Evolutionary conservation across 2,329 filamentous ascomycete genomes (phyloP).

Genomic region (Botryotinia globosa): DNA sequence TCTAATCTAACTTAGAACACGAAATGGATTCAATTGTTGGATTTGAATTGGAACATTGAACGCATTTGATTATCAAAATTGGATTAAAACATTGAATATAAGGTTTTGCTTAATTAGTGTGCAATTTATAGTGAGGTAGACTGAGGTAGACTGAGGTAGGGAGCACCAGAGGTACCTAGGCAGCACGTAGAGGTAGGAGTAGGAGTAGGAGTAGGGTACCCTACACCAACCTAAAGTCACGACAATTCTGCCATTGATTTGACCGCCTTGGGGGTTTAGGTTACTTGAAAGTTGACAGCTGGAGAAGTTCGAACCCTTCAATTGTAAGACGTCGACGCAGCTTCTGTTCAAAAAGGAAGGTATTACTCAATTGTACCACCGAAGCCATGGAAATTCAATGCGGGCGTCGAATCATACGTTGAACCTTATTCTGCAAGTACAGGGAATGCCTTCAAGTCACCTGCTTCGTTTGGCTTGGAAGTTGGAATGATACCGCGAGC

Average conservation of each 20-base stretch:
- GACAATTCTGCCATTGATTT: neutral
- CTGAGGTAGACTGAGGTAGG: neutral
- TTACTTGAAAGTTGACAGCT: no score
- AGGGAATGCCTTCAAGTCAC: neutral
- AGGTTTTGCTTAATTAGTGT: neutral
- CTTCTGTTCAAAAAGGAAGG: neutral
- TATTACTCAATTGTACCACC: neutral
- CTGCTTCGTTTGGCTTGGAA: neutral
- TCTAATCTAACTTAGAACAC: neutral
- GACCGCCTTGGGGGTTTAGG: neutral
- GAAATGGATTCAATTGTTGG: neutral
- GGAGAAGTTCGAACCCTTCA: no score
- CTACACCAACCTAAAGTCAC: neutral
- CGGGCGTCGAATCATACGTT: neutral
- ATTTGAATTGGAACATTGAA: neutral
- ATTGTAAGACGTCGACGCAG: neutral
- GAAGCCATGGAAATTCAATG: neutral
- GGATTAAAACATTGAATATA: slow-evolving; percentile 1
- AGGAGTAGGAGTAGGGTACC: neutral
- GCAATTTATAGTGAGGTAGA: neutral
- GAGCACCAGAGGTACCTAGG: no score
- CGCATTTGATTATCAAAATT: neutral
- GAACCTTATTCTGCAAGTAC: neutral
- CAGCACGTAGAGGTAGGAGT: neutral
- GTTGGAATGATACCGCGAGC: neutral